Evolutionary conservation across 805 yeast genomes (phyloP), one percentile per base, ranked within the genome.

Genomic region (Yarrowia porcina): DNA sequence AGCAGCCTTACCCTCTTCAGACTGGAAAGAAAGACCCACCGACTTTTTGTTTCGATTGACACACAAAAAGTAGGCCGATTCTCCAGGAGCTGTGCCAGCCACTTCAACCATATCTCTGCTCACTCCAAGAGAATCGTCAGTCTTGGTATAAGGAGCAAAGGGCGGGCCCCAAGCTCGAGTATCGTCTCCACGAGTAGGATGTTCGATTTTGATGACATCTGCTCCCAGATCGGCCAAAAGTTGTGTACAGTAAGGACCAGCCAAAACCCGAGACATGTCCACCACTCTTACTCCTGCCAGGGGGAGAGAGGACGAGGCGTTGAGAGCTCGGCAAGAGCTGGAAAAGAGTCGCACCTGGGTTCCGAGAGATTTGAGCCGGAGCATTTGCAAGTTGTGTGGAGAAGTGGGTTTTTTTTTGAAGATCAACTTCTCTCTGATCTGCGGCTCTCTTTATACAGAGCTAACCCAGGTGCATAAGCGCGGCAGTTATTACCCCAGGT

Each of bases 91-190:
- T 27, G 57, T 35, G 1, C 61, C 64, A 32, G 25, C 21, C 21
- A 23, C 49, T 28, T 65, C 65, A 11, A 54, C 36, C 47, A 39
- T 54, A 5, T 54, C 63, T 4, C 7, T 7, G 10, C 9, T 2
- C 3, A 60, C 30, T 13, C 61, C 45, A 12, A 61, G 35, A 11
- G 35, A 17, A 7, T 27, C 61, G 11, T 56, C 30, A 1, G 20
- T 9, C 18, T 52, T 56, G 10, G 25, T 54, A 28, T 38, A 52
- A 12, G 64, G 59, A 6, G 78, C 78, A 64, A 77, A 76, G 5
- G 80, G 80, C 1, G 80, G 80, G 17, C 80, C 80, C 80, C 80
- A 76, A 5, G 75, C 73, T 33, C 79, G 69, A 1, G 80, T 76
- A 56, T 77, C 80, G 66, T 77, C 80, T 13, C 80, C 80, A 8